Evolutionary conservation across 495 filamentous ascomycete genomes (phyloP).

Genomic region (Neurospora sp.): DNA sequence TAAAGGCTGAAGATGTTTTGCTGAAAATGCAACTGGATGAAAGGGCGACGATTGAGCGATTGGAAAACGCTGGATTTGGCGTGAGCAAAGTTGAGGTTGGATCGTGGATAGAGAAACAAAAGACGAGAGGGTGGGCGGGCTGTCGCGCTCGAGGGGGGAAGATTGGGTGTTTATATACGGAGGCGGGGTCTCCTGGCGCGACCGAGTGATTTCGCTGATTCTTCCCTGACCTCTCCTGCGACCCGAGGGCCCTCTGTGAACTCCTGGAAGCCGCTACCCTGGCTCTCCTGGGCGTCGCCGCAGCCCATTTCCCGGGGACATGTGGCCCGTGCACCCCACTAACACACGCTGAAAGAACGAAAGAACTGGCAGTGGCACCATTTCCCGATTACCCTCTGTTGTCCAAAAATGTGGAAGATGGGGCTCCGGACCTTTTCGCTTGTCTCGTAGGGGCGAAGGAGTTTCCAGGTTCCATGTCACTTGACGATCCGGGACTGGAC

Average conservation of each 20-base stretch:
- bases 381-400: background rate
- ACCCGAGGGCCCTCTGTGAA: background rate
- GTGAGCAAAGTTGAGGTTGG: background rate
- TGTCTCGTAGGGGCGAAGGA: background rate
- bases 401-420: background rate
- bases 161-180: conserved; percentile 39
- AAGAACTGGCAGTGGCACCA: background rate
- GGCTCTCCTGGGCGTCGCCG: background rate
- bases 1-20: conserved; percentile 2
- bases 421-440: background rate
- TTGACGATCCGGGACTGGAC: background rate
- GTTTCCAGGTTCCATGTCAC: background rate
- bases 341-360: background rate
- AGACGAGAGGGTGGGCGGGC: conserved; percentile 30
- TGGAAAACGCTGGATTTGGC: background rate
- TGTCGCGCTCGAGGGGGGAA: conserved; percentile 35
- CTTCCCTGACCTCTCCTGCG: conserved; percentile 7
- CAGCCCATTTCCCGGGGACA: conserved; percentile 13
- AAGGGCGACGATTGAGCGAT: background rate
- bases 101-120: conserved; percentile 18
- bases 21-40: background rate
- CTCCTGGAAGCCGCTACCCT: background rate
- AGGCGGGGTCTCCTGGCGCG: conserved; percentile 28
- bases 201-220: conserved; percentile 27
- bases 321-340: conserved; percentile 15